Base-by-base conservation (phyloP, 345 rosid genomes). In the Salix viminalis region DNA sequence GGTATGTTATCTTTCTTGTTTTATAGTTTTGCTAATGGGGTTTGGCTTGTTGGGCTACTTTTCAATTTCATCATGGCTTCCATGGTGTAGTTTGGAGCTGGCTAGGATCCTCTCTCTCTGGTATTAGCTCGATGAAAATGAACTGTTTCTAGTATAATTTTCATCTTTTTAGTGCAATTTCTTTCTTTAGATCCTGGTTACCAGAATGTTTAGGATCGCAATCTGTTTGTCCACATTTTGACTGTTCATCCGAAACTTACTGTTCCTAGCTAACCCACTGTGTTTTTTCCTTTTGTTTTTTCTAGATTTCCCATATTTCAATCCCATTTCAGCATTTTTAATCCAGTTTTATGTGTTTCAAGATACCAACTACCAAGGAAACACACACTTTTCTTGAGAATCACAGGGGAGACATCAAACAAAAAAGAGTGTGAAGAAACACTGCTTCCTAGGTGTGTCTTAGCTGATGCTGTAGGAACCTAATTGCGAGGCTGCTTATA, bases 1-100 rank as follows among this genome's bases (percentile, higher is more conserved):
- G 86, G 89, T 84, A 82, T 78, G 75, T 56, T 71, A 42, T 37
- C 74, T 74, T 8, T 36, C 74, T 1, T n/a, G 34, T 46, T 10
- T 67, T 12, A 12, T 23, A 3, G 34, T 8, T 14, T 23, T 64
- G 12, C 19, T 26, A 23, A 37, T 36, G 65, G 65, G 34, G 34
- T 60, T 30, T 62, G 58, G n/a, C 14, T 41, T 15, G n/a, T 36
- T 24, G 19, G 6, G 41, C 19, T 52, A 3, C 5, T 23, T 5
- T 37, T 36, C 21, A 32, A 34, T 30, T 65, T 21, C 13, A 64
- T 74, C 28, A 1, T 26, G 30, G 30, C 28, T 52, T 8, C 56
- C 14, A 14, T 13, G 30, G 15, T 44, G 34, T 26, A 41, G 72
- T 23, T 41, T 13, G 16, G 26, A n/a, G 7, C 24, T 2, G 7